Conservation (phyloP, 495 filamentous ascomycete species). For the Venustampulla echinocandica region DNA sequence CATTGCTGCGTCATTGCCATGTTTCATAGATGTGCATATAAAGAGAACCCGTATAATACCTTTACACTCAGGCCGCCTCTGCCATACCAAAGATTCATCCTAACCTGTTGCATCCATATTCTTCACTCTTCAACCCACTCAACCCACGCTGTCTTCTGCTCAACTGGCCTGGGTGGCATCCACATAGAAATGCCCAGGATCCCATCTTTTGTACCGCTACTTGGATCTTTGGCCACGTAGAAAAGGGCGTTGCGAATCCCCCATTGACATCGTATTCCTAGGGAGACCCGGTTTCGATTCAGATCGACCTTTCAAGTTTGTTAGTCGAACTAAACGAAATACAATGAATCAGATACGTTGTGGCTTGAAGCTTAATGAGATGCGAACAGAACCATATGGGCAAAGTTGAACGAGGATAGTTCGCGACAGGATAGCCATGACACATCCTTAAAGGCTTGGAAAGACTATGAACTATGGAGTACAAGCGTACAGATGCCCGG, state of each 20-base stretch:
- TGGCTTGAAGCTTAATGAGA: background rate
- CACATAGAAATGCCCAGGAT: conserved; percentile 59
- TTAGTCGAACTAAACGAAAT: background rate
- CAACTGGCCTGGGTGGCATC: conserved; percentile 41
- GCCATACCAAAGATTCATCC: conserved; percentile 55
- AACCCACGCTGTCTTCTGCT: conserved; percentile 41
- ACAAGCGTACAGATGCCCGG: background rate
- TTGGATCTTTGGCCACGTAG: conserved; percentile 50
- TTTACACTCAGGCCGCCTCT: conserved; percentile 53
- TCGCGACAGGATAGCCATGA: too few species aligned
- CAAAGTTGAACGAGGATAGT: background rate
- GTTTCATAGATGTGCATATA: conserved; percentile 2
- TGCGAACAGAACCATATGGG: background rate
- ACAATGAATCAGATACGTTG: background rate
- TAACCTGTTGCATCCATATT: conserved; percentile 50
- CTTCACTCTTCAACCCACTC: conserved; percentile 48
- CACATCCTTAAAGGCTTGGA: too few species aligned
- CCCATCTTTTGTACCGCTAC: conserved; percentile 24
- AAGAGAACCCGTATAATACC: conserved; percentile 24
- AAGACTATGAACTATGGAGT: background rate
- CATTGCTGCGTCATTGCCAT: background rate
- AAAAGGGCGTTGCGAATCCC: conserved; percentile 56
- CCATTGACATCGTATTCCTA: conserved; percentile 50
- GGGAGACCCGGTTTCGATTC: conserved; percentile 17
- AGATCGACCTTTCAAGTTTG: conserved; percentile 15